These are phyloP conservation scores for Tephrocybe sp. DNA, from an alignment of 768 basidiomycete species.

Conservation along the genomic window DNA sequence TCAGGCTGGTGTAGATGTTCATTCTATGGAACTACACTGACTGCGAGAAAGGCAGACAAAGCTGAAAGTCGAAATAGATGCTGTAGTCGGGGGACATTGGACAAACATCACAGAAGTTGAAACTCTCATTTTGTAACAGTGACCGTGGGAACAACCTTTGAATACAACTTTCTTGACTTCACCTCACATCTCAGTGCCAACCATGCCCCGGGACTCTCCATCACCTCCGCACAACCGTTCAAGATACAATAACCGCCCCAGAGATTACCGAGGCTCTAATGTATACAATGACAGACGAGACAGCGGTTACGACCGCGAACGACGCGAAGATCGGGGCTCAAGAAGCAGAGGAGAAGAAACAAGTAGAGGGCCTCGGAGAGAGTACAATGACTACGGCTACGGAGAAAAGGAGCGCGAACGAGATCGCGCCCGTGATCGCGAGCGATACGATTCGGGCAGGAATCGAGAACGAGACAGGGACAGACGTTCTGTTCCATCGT, in stretches of 20 bases:
- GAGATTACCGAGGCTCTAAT: background rate
- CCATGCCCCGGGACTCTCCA: constrained; percentile 20
- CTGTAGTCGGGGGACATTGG: too few relatives aligned
- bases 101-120: too few relatives aligned
- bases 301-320: constrained; percentile 13
- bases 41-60: too few relatives aligned
- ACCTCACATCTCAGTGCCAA: background rate
- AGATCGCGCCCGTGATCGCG: constrained; percentile 44
- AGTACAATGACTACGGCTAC: constrained; percentile 17
- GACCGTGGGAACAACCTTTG: background rate
- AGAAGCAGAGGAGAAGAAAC: constrained; percentile 9
- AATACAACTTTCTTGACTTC: background rate
- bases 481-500: constrained; percentile 26
- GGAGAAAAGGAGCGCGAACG: constrained; percentile 35
- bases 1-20: too few relatives aligned
- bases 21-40: too few relatives aligned
- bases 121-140: too few relatives aligned
- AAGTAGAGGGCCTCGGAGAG: constrained; percentile 11
- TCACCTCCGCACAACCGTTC: constrained; percentile 19
- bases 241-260: constrained; percentile 17
- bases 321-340: constrained; percentile 8
- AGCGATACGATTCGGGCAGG: constrained; percentile 35
- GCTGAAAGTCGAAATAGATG: too few relatives aligned
- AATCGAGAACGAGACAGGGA: constrained; percentile 29
- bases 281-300: constrained; percentile 13